Conservation (phyloP, 1,284 basidiomycete species). For the Leucoagaricus sp. region DNA sequence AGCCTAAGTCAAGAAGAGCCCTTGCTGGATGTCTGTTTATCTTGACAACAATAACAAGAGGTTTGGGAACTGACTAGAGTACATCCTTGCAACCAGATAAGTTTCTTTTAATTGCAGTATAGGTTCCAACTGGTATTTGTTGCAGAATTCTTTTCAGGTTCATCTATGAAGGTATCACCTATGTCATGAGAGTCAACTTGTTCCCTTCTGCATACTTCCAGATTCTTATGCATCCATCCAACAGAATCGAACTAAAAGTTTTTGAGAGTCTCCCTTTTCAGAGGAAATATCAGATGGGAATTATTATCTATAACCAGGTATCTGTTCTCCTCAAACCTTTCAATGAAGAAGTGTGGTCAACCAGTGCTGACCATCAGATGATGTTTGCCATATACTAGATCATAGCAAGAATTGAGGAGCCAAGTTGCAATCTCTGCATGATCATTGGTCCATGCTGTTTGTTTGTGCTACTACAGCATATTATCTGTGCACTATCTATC, state of each 20-base stretch:
- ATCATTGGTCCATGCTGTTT: background rate
- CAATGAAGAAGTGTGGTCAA: background rate
- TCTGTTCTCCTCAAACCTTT: background rate
- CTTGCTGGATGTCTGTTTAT: slow-evolving; percentile 4
- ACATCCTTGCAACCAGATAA: background rate
- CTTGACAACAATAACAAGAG: slow-evolving; percentile 29
- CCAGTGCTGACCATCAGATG: background rate
- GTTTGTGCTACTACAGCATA: background rate
- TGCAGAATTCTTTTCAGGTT: too few relatives aligned
- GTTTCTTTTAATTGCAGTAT: slow-evolving; percentile 10
- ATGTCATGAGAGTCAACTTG: too few relatives aligned
- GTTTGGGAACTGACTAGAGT: slow-evolving; percentile 23
- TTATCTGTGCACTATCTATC: background rate
- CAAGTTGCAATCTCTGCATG: background rate
- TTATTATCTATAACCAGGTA: background rate
- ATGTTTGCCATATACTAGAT: background rate
- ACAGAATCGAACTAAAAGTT: background rate
- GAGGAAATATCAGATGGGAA: background rate
- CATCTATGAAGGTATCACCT: too few relatives aligned
- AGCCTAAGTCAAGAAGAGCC: slow-evolving; percentile 10
- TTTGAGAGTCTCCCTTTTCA: background rate
- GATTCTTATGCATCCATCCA: background rate
- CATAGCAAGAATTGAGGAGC: background rate
- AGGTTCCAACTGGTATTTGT: slow-evolving; percentile 4
- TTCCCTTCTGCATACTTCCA: background rate